Evolutionary conservation across 441 rosid genomes (phyloP).

Genomic region (Hura crepitans): DNA sequence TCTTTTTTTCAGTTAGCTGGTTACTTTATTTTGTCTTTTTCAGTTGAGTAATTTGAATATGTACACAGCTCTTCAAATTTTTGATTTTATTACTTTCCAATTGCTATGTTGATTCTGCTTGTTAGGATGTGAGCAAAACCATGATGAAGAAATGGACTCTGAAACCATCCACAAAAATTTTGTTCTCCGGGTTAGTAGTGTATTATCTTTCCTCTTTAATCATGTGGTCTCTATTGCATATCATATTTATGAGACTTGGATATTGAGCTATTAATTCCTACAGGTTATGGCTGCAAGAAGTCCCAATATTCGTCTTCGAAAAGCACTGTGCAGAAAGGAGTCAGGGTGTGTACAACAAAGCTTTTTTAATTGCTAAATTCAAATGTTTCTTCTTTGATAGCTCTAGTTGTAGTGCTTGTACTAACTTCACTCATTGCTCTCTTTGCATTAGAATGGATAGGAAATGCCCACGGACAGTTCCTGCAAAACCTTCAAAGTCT

Average conservation of each 20-base stretch:
- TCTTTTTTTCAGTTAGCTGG: neutral
- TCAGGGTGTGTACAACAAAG: slow-evolving; percentile 33
- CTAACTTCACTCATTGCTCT: slow-evolving; percentile 11
- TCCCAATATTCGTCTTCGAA: slow-evolving; percentile 70
- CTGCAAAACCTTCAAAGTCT: slow-evolving; percentile 68
- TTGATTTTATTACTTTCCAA: slow-evolving; percentile 6
- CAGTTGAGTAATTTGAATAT: neutral
- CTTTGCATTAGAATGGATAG: slow-evolving; percentile 33
- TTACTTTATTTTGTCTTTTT: neutral
- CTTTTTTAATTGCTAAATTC: neutral
- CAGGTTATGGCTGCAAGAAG: slow-evolving; percentile 99
- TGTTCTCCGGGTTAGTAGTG: slow-evolving; percentile 69
- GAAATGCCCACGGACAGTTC: slow-evolving; percentile 82
- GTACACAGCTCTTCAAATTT: neutral
- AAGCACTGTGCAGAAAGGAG: slow-evolving; percentile 47
- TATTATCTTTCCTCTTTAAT: neutral
- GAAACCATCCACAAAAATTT: slow-evolving; percentile 79
- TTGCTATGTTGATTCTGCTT: neutral
- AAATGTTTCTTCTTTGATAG: slow-evolving; percentile 6
- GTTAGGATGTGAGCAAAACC: slow-evolving; percentile 89
- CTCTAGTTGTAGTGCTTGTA: neutral
- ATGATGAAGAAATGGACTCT: slow-evolving; percentile 80
- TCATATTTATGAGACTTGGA: neutral
- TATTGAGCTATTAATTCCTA: slow-evolving; percentile 21
- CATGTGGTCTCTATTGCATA: neutral